A percentile compares a stretch with the other conserved stretches of the same genome.
Conservation (phyloP, 2,329 filamentous ascomycete genomes). For the Stachybotrys elegans region DNA sequence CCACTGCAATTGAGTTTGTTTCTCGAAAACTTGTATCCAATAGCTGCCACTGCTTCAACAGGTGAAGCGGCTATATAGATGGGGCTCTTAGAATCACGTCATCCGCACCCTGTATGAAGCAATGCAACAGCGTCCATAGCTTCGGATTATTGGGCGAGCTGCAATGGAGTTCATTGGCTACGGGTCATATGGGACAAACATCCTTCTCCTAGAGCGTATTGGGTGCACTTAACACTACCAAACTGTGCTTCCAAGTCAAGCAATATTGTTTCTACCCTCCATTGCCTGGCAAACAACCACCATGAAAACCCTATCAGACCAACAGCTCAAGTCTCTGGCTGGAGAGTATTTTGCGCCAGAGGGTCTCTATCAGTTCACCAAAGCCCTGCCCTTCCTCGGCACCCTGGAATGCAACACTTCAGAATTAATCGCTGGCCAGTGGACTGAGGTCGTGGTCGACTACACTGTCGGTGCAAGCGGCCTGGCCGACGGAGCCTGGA, state of each 20-base stretch:
- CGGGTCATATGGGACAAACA: no score
- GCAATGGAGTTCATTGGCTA: no score
- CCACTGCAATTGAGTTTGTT: background rate
- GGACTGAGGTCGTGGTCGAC: constrained; percentile 21
- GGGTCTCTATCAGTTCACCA: constrained; percentile 21
- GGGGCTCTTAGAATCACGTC: background rate
- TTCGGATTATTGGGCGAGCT: no score
- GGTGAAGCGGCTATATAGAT: background rate
- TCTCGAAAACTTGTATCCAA: background rate
- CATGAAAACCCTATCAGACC: constrained; percentile 17
- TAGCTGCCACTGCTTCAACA: background rate
- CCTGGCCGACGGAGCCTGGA: constrained; percentile 24
- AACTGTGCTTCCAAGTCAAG: no score
- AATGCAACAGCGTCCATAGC: no score
- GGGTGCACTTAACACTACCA: no score
- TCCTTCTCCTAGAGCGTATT: no score
- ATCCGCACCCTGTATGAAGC: no score
- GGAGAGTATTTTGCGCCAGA: constrained; percentile 21
- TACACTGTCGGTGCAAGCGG: constrained; percentile 19
- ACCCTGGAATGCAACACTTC: constrained; percentile 16
- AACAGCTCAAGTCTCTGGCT: constrained; percentile 14
- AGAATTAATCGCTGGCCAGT: constrained; percentile 19
- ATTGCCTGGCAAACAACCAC: background rate
- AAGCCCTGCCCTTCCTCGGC: constrained; percentile 22
- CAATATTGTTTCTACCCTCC: background rate